Conservation (phyloP, 306 rosid genomes). For the Quercus wislizeni region DNA sequence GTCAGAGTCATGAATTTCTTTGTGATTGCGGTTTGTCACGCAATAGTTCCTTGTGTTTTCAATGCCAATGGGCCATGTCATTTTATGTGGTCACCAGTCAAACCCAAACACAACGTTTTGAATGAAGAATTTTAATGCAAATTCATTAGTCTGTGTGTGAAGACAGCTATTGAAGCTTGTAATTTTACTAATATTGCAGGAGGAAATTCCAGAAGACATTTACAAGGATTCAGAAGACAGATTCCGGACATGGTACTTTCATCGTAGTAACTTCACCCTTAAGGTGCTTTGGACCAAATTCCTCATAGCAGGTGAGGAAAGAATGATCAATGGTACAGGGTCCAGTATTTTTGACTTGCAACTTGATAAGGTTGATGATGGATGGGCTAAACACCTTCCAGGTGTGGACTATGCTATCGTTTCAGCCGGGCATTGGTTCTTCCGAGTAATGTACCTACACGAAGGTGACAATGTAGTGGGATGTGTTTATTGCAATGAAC, state of each 20-base stretch:
- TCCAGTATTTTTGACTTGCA: constrained; percentile 57
- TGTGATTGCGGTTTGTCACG: not conserved
- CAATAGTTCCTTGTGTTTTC: not conserved
- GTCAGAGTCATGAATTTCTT: no score
- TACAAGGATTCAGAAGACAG: constrained; percentile 74
- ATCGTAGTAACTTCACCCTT: constrained; percentile 53
- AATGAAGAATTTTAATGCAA: not conserved
- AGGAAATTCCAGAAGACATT: constrained; percentile 57
- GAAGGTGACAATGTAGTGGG: constrained; percentile 36
- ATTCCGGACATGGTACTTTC: constrained; percentile 67
- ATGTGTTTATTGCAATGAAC: constrained; percentile 64
- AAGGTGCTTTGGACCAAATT: constrained; percentile 71
- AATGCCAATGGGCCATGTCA: not conserved
- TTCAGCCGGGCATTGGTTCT: constrained; percentile 88
- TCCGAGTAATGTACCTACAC: constrained; percentile 52
- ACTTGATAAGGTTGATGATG: constrained; percentile 49
- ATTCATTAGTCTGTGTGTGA: not conserved
- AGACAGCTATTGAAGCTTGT: not conserved
- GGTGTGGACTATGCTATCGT: constrained; percentile 61
- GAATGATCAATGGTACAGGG: constrained; percentile 64
- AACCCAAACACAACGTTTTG: not conserved
- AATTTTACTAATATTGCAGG: constrained; percentile 39
- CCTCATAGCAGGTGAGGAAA: constrained; percentile 59
- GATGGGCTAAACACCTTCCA: constrained; percentile 49
- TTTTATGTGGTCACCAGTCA: not conserved